These are phyloP conservation scores for Penicillium sp. DNA, from an alignment of 2,329 filamentous ascomycete species.

Conservation along the genomic window DNA sequence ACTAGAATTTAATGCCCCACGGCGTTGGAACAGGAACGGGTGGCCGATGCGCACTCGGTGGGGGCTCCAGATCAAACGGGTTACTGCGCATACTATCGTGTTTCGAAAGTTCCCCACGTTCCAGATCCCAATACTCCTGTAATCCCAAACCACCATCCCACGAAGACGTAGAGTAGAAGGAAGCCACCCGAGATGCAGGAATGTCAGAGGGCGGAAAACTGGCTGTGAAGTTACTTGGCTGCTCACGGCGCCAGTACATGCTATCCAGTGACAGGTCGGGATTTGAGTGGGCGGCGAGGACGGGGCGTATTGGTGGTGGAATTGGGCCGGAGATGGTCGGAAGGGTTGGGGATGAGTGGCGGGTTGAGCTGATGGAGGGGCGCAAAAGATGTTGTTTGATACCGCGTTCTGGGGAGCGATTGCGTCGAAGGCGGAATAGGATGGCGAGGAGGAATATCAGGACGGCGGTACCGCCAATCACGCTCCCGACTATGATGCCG, in stretches of 20 bases:
- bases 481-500: constrained; percentile 30
- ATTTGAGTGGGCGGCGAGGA: constrained; percentile 3
- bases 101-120: constrained; percentile 5
- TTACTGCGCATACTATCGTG: constrained; percentile 33
- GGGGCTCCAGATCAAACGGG: constrained; percentile 32
- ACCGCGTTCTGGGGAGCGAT: constrained; percentile 9
- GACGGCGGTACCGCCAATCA: constrained; percentile 29
- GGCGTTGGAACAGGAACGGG: not conserved
- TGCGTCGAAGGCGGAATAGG: constrained; percentile 25
- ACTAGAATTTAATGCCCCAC: constrained; percentile 8
- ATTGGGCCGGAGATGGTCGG: constrained; percentile 8
- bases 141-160: not conserved
- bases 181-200: constrained; percentile 14
- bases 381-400: constrained; percentile 22
- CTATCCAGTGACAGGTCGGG: constrained; percentile 9
- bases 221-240: not conserved
- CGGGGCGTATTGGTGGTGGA: constrained; percentile 4
- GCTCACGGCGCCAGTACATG: constrained; percentile 1
- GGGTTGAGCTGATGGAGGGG: constrained; percentile 22
- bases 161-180: constrained; percentile 17
- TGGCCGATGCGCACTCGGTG: constrained; percentile 34
- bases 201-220: constrained; percentile 7
- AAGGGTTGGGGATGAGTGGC: not conserved
- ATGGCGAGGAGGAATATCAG: constrained; percentile 27
- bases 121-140: constrained; percentile 14